A percentile compares a stretch with the other conserved stretches of the same genome.
Evolutionary conservation across 1,284 basidiomycete genomes (phyloP).

Genomic region (Clitocybe nebularis): DNA sequence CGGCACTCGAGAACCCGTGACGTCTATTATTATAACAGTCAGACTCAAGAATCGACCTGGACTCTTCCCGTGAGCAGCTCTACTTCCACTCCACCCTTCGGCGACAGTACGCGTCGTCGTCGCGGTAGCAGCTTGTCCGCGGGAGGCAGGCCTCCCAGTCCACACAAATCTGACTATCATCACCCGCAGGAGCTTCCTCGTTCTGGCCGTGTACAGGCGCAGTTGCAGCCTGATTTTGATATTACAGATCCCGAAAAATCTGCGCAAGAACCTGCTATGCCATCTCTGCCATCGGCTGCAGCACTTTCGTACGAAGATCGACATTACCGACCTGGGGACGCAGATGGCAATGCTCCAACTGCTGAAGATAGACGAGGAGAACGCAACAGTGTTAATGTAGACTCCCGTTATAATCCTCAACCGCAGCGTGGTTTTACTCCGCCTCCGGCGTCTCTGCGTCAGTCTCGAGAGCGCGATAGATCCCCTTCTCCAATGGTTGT

Average conservation of each 20-base stretch:
- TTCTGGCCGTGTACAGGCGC: slow-evolving; percentile 17
- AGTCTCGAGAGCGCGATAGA: slow-evolving; percentile 24
- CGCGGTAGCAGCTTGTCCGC: slow-evolving; percentile 21
- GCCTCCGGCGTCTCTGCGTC: slow-evolving; percentile 24
- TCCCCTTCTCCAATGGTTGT: slow-evolving; percentile 24
- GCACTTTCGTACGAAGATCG: slow-evolving; percentile 53
- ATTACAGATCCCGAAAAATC: slow-evolving; percentile 22
- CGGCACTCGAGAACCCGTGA: slow-evolving; percentile 43
- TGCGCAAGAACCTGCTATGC: slow-evolving; percentile 15
- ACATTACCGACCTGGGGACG: slow-evolving; percentile 53
- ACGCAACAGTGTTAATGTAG: slow-evolving; percentile 12
- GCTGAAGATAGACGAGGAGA: slow-evolving; percentile 22
- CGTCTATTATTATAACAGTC: slow-evolving; percentile 57
- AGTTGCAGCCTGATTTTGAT: slow-evolving; percentile 23
- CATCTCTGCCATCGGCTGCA: slow-evolving; percentile 16
- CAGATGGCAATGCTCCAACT: slow-evolving; percentile 19
- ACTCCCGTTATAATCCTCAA: slow-evolving; percentile 17
- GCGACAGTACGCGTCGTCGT: slow-evolving; percentile 18
- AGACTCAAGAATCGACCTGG: slow-evolving; percentile 61
- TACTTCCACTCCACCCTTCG: slow-evolving; percentile 16
- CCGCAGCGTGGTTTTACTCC: slow-evolving; percentile 19
- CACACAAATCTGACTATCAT: slow-evolving; percentile 24
- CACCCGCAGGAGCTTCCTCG: slow-evolving; percentile 24
- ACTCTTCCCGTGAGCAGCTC: slow-evolving; percentile 39
- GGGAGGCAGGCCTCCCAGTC: slow-evolving; percentile 18